phyloP scores from a whole-genome alignment of 1,284 basidiomycete species.

The Cryptococcus depauperatus region DNA sequence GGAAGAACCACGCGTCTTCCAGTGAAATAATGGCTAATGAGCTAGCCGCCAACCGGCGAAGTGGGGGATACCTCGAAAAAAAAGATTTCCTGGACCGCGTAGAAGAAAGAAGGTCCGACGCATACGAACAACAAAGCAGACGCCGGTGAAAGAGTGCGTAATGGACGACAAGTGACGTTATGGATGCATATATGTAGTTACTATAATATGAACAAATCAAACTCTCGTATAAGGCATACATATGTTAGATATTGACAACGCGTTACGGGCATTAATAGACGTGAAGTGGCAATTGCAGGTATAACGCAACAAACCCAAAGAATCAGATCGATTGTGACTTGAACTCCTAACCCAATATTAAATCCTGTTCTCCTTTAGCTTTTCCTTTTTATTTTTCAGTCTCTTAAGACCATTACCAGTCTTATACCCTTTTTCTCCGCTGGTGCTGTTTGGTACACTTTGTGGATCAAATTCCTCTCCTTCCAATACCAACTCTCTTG shows the following conservation, averaged over 20 bases:
- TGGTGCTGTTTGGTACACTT: slow-evolving; percentile 21
- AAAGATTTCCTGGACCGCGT: slow-evolving; percentile 41
- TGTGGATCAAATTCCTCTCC: slow-evolving; percentile 43
- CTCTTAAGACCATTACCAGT: slow-evolving; percentile 5
- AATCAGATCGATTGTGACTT: neutral
- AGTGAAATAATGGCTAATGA: slow-evolving; percentile 26
- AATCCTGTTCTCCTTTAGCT: slow-evolving; percentile 3
- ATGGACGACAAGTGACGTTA: neutral
- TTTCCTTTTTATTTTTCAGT: slow-evolving; percentile 13
- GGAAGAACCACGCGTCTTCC: slow-evolving; percentile 34
- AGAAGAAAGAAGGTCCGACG: slow-evolving; percentile 25
- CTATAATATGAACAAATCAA: neutral
- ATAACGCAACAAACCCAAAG: neutral
- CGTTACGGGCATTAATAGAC: slow-evolving; percentile 2
- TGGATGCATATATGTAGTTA: neutral
- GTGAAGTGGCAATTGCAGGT: neutral
- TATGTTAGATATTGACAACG: neutral
- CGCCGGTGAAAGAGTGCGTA: neutral
- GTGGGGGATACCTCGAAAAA: slow-evolving; percentile 40
- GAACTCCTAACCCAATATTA: slow-evolving; percentile 2
- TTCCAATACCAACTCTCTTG: slow-evolving; percentile 36
- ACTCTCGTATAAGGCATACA: neutral
- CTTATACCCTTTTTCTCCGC: slow-evolving; percentile 10
- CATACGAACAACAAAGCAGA: slow-evolving; percentile 5
- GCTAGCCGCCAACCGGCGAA: slow-evolving; percentile 34